phyloP scores from a whole-genome alignment of 805 yeast genomes.

The Metschnikowia lochheadii region DNA sequence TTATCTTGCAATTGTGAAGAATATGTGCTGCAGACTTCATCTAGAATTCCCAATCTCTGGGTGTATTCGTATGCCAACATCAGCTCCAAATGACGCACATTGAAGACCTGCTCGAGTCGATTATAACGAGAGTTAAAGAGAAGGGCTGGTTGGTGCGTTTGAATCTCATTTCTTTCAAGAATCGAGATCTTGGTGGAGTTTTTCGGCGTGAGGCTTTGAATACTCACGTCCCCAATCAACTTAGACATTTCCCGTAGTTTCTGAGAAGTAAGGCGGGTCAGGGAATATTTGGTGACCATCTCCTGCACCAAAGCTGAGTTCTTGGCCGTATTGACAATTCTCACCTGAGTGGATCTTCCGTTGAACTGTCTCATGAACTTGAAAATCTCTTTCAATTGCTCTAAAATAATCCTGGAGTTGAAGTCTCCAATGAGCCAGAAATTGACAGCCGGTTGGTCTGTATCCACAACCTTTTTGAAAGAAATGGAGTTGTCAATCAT shows the following conservation, averaged over 20 bases:
- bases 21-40: slow-evolving; percentile 26
- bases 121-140: slow-evolving; percentile 55
- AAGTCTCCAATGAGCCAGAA: slow-evolving; percentile 63
- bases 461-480: slow-evolving; percentile 16
- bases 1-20: slow-evolving; percentile 21
- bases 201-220: slow-evolving; percentile 6
- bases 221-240: slow-evolving; percentile 9
- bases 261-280: slow-evolving; percentile 25
- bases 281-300: slow-evolving; percentile 9
- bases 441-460: slow-evolving; percentile 39
- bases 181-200: slow-evolving; percentile 11
- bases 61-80: slow-evolving; percentile 45
- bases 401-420: slow-evolving; percentile 28
- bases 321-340: slow-evolving; percentile 26
- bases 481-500: slow-evolving; percentile 22
- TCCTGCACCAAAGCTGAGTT: slow-evolving; percentile 3
- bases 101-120: slow-evolving; percentile 24
- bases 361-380: slow-evolving; percentile 20
- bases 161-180: slow-evolving; percentile 29
- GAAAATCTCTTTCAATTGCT: slow-evolving; percentile 43
- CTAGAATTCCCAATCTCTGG: slow-evolving; percentile 37
- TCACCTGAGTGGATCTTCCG: slow-evolving; percentile 33
- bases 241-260: slow-evolving; percentile 49
- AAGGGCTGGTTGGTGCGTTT: slow-evolving; percentile 35
- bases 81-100: slow-evolving; percentile 28